Conservation (phyloP, 1,284 basidiomycete genomes). For the Ganoderma multipileum region DNA sequence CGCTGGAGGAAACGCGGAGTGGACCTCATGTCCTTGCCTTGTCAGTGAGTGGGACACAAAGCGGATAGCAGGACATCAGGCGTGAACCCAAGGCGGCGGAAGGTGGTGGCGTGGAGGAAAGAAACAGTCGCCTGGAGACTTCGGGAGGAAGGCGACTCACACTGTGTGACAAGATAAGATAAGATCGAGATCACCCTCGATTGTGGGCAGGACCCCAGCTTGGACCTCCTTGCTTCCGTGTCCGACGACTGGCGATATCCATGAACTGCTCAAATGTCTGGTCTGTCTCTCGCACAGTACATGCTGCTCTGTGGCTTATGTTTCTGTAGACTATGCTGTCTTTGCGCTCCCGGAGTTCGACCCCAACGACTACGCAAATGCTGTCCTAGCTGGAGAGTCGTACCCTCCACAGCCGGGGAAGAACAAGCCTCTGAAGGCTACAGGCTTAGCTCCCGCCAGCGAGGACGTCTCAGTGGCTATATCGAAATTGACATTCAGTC, state of each 20-base stretch:
- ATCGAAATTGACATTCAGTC: slow-evolving; percentile 81
- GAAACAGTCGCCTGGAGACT: neutral
- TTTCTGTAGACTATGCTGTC: slow-evolving; percentile 63
- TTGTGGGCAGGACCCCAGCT: neutral
- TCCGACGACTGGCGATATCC: slow-evolving; percentile 5
- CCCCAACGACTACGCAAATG: slow-evolving; percentile 88
- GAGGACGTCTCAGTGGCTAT: slow-evolving; percentile 90
- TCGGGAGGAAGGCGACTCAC: neutral
- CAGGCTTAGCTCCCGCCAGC: slow-evolving; percentile 65
- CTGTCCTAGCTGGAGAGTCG: slow-evolving; percentile 80
- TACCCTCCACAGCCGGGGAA: slow-evolving; percentile 57
- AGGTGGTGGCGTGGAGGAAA: neutral
- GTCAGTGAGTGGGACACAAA: neutral
- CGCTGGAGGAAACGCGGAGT: neutral
- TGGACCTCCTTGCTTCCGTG: slow-evolving; percentile 17
- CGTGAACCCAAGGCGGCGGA: neutral
- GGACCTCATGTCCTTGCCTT: neutral
- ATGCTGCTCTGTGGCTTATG: slow-evolving; percentile 16
- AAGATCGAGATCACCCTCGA: slow-evolving; percentile 10
- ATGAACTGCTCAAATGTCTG: slow-evolving; percentile 34
- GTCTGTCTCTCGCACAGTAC: slow-evolving; percentile 26
- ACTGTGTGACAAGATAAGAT: slow-evolving; percentile 18
- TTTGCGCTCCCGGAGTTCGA: slow-evolving; percentile 80
- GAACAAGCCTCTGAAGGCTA: slow-evolving; percentile 42
- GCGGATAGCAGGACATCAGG: neutral